Percentiles rank a stretch among this genome's conserved stretches.
Evolutionary conservation across 2,329 filamentous ascomycete species (phyloP).

Genomic region (Aspergillaceae sp.): DNA sequence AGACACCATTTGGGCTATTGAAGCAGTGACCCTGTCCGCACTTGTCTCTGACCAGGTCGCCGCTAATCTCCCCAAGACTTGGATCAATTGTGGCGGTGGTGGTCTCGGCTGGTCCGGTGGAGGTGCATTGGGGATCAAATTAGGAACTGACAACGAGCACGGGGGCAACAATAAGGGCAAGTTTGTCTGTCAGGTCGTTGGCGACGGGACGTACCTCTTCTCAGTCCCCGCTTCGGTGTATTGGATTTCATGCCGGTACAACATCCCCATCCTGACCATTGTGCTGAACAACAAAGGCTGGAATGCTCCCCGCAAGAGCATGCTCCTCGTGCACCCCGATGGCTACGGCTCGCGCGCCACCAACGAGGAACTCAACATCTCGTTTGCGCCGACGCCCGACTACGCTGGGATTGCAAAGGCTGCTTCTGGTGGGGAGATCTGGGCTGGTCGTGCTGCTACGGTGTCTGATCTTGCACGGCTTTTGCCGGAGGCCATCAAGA

Average conservation of each 20-base stretch:
- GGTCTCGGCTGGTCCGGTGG: slow-evolving; percentile 76
- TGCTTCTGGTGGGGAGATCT: slow-evolving; percentile 53
- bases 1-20: slow-evolving; percentile 67
- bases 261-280: slow-evolving; percentile 57
- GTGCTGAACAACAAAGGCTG: slow-evolving; percentile 64
- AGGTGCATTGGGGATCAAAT: slow-evolving; percentile 65
- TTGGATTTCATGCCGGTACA: slow-evolving; percentile 59
- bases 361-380: slow-evolving; percentile 59
- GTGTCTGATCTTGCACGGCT: slow-evolving; percentile 47
- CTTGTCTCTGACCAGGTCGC: slow-evolving; percentile 65
- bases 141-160: slow-evolving; percentile 51
- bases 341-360: slow-evolving; percentile 53
- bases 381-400: slow-evolving; percentile 57
- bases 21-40: slow-evolving; percentile 64
- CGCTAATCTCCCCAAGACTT: slow-evolving; percentile 58
- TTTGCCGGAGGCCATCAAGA: slow-evolving; percentile 51
- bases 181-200: slow-evolving; percentile 57
- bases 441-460: slow-evolving; percentile 52
- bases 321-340: slow-evolving; percentile 58
- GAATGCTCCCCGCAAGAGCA: slow-evolving; percentile 55
- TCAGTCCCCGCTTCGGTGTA: slow-evolving; percentile 57
- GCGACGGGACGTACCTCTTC: slow-evolving; percentile 61
- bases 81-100: slow-evolving; percentile 74
- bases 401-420: slow-evolving; percentile 61
- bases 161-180: slow-evolving; percentile 46